These are phyloP conservation scores for Ceratocystis diversiconidia DNA, from an alignment of 2,329 filamentous ascomycete species.

Conservation along the genomic window DNA sequence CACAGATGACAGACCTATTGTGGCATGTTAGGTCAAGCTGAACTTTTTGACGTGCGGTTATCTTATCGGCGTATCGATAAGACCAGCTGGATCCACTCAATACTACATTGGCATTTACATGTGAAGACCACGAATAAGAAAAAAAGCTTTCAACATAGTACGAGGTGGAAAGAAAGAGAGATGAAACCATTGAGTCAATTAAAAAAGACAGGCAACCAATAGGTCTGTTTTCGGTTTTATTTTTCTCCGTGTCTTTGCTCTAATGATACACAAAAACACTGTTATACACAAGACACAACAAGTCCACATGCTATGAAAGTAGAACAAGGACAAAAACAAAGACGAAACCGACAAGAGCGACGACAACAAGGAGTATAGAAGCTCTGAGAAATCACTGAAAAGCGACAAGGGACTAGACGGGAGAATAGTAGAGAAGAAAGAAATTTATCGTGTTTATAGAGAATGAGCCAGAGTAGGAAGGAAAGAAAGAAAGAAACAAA, in stretches of 20 bases:
- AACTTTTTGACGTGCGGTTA: neutral
- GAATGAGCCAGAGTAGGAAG: neutral
- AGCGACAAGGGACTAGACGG: neutral
- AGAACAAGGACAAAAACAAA: neutral
- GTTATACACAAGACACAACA: neutral
- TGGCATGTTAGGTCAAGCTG: neutral
- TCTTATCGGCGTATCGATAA: conserved; percentile 5
- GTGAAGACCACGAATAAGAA: neutral
- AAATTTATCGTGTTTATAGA: neutral
- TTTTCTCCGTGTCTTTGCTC: neutral
- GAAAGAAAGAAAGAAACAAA: neutral
- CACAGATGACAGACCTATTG: too few relatives aligned
- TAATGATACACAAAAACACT: neutral
- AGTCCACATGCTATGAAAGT: neutral
- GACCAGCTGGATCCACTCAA: neutral
- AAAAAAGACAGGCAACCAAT: neutral
- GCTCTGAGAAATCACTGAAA: neutral
- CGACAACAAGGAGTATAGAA: too few relatives aligned
- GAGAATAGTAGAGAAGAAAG: too few relatives aligned
- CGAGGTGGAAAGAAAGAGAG: neutral
- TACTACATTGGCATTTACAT: conserved; percentile 7
- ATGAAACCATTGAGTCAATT: neutral
- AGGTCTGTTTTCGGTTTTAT: too few relatives aligned
- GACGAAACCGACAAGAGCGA: neutral
- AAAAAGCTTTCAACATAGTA: neutral